phyloP scores from a whole-genome alignment of 1,284 basidiomycete genomes.

The Ganoderma sinense region DNA sequence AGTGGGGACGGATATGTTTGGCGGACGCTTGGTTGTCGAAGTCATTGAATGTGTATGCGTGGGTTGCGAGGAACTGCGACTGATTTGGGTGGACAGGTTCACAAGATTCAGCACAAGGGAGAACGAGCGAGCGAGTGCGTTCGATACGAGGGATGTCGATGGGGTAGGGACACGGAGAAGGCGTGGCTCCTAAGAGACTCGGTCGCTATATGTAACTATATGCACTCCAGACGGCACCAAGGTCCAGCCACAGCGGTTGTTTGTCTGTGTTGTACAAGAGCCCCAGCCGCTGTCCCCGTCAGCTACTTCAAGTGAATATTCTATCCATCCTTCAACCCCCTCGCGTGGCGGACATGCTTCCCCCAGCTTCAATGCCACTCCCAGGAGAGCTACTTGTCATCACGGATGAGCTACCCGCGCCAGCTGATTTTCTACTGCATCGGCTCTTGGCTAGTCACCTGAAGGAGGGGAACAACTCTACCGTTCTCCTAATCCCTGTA shows the following conservation, averaged over 20 bases:
- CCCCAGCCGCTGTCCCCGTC: not conserved
- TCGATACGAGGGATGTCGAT: not conserved
- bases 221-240: not conserved
- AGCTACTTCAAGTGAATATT: too few relatives aligned
- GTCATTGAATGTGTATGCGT: slow-evolving; percentile 8
- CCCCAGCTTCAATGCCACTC: slow-evolving; percentile 53
- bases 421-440: slow-evolving; percentile 73
- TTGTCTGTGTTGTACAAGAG: slow-evolving; percentile 21
- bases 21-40: slow-evolving; percentile 18
- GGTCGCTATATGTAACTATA: not conserved
- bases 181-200: not conserved
- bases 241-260: slow-evolving; percentile 26
- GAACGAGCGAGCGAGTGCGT: not conserved
- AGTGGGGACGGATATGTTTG: slow-evolving; percentile 13
- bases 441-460: slow-evolving; percentile 56
- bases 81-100: not conserved
- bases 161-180: not conserved
- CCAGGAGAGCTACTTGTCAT: slow-evolving; percentile 59
- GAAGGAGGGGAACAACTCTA: slow-evolving; percentile 50
- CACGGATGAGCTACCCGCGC: slow-evolving; percentile 71
- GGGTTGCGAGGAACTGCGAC: not conserved
- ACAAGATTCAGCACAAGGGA: not conserved
- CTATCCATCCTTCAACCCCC: not conserved
- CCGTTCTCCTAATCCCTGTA: slow-evolving; percentile 61
- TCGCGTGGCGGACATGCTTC: slow-evolving; percentile 43